phyloP scores from a whole-genome alignment of 768 basidiomycete species.

The Steccherinum ochraceum region DNA sequence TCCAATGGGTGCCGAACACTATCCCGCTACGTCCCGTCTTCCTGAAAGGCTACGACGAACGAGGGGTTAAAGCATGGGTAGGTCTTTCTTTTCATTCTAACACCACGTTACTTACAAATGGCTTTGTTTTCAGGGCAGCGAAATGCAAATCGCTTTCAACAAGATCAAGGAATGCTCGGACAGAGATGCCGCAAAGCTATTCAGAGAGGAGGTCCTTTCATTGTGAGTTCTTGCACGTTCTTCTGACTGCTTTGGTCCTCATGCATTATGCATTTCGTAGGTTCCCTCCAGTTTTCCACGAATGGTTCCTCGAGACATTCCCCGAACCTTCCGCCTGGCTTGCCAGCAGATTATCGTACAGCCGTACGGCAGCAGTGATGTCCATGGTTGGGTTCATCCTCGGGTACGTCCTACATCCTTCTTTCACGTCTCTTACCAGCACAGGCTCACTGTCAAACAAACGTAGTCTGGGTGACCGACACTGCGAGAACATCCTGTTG shows the following conservation, averaged over 20 bases:
- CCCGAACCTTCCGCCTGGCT: conserved; percentile 97
- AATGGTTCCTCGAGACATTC: conserved; percentile 97
- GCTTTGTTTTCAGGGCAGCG: too few relatives aligned
- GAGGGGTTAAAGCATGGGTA: too few relatives aligned
- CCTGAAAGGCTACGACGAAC: conserved; percentile 55
- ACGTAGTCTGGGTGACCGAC: conserved; percentile 89
- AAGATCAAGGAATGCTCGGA: conserved; percentile 45
- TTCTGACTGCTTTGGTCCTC: background rate
- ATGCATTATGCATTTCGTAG: conserved; percentile 28
- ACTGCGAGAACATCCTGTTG: conserved; percentile 93
- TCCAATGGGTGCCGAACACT: conserved; percentile 98
- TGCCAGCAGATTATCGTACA: conserved; percentile 78
- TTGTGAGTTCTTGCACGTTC: too few relatives aligned
- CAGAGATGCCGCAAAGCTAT: conserved; percentile 45
- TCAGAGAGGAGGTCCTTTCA: conserved; percentile 47
- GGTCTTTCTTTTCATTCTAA: too few relatives aligned
- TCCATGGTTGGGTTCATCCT: conserved; percentile 98
- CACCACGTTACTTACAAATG: too few relatives aligned
- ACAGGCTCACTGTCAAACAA: too few relatives aligned
- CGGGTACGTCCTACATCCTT: conserved; percentile 78
- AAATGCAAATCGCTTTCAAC: too few relatives aligned
- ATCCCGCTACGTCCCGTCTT: conserved; percentile 75
- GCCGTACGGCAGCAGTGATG: conserved; percentile 91
- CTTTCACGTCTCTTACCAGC: background rate
- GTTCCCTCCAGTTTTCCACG: conserved; percentile 84